phyloP scores from a whole-genome alignment of 345 rosid species.

The Lepidium africanum region DNA sequence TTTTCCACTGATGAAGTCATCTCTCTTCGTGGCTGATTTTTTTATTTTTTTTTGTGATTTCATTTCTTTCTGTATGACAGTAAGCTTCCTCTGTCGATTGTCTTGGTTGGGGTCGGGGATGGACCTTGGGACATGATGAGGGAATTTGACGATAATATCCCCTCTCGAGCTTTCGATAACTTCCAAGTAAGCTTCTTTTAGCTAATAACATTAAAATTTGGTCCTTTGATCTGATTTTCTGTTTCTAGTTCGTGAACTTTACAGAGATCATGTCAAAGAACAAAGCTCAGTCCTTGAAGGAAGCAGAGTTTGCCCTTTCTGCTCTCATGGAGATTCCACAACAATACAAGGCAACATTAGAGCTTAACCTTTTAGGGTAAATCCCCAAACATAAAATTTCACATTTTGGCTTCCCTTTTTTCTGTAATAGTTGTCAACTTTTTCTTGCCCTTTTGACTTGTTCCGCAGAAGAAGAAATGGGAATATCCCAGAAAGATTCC shows the following conservation, averaged over 20 bases:
- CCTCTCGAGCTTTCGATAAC: conserved; percentile 89
- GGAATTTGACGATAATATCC: conserved; percentile 95
- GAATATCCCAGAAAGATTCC: conserved; percentile 43
- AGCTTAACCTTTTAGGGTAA: conserved; percentile 77
- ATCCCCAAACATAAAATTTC: too few relatives aligned
- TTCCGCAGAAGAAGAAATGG: conserved; percentile 47
- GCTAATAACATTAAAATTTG: too few relatives aligned
- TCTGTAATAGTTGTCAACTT: background rate
- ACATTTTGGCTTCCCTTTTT: too few relatives aligned
- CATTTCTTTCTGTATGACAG: background rate
- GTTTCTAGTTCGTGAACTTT: conserved; percentile 82
- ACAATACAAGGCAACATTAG: conserved; percentile 89
- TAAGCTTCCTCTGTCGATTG: conserved; percentile 76
- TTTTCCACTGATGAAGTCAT: too few relatives aligned
- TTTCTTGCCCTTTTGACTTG: background rate
- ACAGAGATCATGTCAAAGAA: conserved; percentile 87
- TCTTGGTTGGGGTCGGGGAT: conserved; percentile 94
- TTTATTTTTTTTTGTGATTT: too few relatives aligned
- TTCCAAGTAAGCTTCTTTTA: conserved; percentile 53
- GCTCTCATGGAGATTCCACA: conserved; percentile 96
- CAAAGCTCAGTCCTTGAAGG: conserved; percentile 47
- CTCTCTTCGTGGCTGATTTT: too few relatives aligned
- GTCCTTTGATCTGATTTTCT: too few relatives aligned
- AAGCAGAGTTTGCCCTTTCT: conserved; percentile 84
- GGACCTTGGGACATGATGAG: conserved; percentile 99